phyloP scores from a whole-genome alignment of 2,329 filamentous ascomycete species.

The Metarhizium sp. region DNA sequence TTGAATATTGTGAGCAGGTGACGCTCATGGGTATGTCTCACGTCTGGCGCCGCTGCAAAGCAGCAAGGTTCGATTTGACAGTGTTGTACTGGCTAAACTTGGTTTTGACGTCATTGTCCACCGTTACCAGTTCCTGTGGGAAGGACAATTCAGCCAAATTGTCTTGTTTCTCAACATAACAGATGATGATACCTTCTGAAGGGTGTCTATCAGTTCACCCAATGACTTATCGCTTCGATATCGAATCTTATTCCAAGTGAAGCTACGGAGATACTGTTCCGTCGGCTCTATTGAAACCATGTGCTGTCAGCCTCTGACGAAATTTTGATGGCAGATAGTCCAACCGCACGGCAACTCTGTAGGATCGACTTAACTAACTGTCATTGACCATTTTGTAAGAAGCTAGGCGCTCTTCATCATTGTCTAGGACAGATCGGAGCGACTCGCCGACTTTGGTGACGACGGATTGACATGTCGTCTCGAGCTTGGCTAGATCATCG shows the following conservation, averaged over 20 bases:
- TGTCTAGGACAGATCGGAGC: conserved; percentile 71
- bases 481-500: conserved; percentile 87
- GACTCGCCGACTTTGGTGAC: conserved; percentile 85
- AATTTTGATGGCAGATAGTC: conserved; percentile 3
- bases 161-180: not conserved
- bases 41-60: conserved; percentile 82
- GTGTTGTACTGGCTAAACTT: conserved; percentile 94
- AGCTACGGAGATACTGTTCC: conserved; percentile 81
- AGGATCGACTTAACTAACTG: conserved; percentile 46
- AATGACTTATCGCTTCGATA: conserved; percentile 90
- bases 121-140: conserved; percentile 69
- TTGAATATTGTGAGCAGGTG: not conserved
- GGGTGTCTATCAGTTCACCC: conserved; percentile 71
- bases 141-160: not conserved
- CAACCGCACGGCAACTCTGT: not conserved
- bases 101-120: conserved; percentile 91
- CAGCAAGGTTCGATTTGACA: conserved; percentile 73
- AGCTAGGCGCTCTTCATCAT: conserved; percentile 71
- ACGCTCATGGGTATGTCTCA: conserved; percentile 29
- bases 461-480: conserved; percentile 67
- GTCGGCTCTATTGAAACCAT: conserved; percentile 62
- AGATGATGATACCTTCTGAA: conserved; percentile 62
- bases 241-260: conserved; percentile 96
- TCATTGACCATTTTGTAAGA: conserved; percentile 92
- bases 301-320: not conserved